Conservation (phyloP, 139 green algal genomes). For the Chlamydomonas urium region DNA sequence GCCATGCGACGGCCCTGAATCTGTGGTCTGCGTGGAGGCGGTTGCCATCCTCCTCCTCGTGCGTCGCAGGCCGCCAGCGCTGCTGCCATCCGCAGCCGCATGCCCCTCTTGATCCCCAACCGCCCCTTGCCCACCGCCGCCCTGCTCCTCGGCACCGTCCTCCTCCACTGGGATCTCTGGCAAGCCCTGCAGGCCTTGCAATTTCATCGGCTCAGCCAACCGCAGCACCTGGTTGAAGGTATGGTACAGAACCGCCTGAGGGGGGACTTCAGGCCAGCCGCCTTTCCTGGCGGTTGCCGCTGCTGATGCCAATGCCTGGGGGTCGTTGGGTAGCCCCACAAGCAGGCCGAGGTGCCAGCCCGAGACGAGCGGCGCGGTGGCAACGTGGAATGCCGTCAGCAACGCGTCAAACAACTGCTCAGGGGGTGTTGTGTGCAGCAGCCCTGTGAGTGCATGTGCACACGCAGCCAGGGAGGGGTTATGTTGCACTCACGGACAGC, state of each 20-base stretch:
- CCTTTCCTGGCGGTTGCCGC: neutral
- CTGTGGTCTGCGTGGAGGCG: neutral
- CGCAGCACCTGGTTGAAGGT: constrained; percentile 8
- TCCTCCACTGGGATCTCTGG: neutral
- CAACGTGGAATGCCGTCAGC: constrained; percentile 4
- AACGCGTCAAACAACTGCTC: constrained; percentile 6
- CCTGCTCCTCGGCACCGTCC: neutral
- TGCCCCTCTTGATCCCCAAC: too few species aligned
- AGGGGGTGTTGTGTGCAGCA: constrained; percentile 1
- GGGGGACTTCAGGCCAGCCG: constrained; percentile 1
- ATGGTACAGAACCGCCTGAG: constrained; percentile 2
- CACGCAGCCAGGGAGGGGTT: too few species aligned
- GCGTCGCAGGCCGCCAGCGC: neutral
- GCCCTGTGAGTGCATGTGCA: too few species aligned
- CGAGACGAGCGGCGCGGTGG: constrained; percentile 3
- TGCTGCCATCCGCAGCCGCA: too few species aligned
- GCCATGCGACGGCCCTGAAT: neutral
- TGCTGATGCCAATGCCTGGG: neutral
- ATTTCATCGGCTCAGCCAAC: neutral
- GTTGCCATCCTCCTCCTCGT: neutral
- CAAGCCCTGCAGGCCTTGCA: neutral
- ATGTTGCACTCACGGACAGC: too few species aligned
- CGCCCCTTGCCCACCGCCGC: too few species aligned
- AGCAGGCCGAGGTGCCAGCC: constrained; percentile 12
- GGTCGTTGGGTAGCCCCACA: constrained; percentile 7